Percentiles rank a stretch among this genome's conserved stretches.
Conservation (phyloP, 371 early-diverging fungal genomes). For the Mucor mucedo region DNA sequence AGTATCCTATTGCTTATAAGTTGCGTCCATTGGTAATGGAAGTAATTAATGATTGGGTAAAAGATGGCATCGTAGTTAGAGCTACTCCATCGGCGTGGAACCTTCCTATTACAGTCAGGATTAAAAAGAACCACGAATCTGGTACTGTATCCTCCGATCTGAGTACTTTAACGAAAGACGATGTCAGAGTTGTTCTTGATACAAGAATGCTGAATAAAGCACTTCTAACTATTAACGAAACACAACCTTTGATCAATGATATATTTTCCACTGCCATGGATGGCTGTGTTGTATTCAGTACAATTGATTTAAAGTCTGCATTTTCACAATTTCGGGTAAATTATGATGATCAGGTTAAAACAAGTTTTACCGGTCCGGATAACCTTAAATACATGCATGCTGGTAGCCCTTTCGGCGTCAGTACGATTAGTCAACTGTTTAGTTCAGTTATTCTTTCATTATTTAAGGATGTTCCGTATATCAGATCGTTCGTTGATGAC, state of each 20-base stretch:
- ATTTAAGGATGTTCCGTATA: constrained; percentile 1
- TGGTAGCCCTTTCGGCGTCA: no score
- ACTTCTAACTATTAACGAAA: constrained; percentile 2
- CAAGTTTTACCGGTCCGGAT: no score
- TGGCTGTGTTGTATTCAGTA: no score
- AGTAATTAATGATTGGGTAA: constrained; percentile 7
- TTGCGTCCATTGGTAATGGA: constrained; percentile 5
- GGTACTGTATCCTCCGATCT: no score
- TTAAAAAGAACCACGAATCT: constrained; percentile 11
- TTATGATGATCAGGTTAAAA: no score
- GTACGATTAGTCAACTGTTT: no score
- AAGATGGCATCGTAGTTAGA: constrained; percentile 11
- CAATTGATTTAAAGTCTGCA: no score
- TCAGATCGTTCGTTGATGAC: constrained; percentile 3
- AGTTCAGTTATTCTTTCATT: no score
- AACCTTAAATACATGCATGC: no score
- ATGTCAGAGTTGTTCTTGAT: constrained; percentile 8
- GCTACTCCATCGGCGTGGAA: constrained; percentile 18
- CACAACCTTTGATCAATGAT: no score
- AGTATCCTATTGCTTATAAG: constrained; percentile 8
- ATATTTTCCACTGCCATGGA: no score
- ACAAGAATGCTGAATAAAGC: constrained; percentile 6
- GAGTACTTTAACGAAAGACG: constrained; percentile 7
- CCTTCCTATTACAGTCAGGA: constrained; percentile 12
- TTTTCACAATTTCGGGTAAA: no score